These are phyloP conservation scores for Wickerhamomyces mucosus DNA, from an alignment of 805 yeast species.

Conservation along the genomic window DNA sequence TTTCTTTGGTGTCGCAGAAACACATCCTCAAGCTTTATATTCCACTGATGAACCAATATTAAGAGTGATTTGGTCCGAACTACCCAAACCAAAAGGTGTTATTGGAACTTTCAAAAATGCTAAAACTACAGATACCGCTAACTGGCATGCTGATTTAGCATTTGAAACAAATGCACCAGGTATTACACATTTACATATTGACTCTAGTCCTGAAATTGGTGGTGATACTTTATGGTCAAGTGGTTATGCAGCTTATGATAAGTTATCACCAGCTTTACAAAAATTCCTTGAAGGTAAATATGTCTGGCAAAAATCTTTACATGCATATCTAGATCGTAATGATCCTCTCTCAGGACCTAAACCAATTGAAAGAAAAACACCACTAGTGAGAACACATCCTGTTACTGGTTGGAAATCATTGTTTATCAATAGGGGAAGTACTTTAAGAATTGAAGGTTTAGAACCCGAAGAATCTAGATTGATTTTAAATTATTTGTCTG, in stretches of 20 bases:
- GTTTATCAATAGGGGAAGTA: conserved; percentile 39
- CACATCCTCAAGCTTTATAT: conserved; percentile 28
- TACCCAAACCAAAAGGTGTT: too few species aligned
- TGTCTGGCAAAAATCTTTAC: conserved; percentile 34
- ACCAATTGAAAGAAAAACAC: conserved; percentile 43
- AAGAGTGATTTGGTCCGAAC: conserved; percentile 25
- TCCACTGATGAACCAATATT: conserved; percentile 30
- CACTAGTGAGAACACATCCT: conserved; percentile 50
- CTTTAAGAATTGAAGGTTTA: conserved; percentile 41
- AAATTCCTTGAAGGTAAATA: conserved; percentile 42
- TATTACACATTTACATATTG: conserved; percentile 41
- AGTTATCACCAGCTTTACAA: conserved; percentile 41
- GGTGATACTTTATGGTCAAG: conserved; percentile 52
- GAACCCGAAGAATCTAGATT: conserved; percentile 38
- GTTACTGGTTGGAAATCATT: conserved; percentile 54
- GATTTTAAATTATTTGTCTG: conserved; percentile 34
- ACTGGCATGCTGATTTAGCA: conserved; percentile 46
- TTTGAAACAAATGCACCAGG: conserved; percentile 51
- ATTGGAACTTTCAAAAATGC: too few species aligned
- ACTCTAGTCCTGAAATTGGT: conserved; percentile 38
- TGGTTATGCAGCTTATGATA: conserved; percentile 51
- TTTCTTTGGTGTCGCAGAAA: too few species aligned
- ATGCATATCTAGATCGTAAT: conserved; percentile 28
- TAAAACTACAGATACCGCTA: too few species aligned
- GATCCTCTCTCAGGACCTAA: conserved; percentile 36